Conservation (phyloP, 75 land plant genomes). For the Picea glauca region DNA sequence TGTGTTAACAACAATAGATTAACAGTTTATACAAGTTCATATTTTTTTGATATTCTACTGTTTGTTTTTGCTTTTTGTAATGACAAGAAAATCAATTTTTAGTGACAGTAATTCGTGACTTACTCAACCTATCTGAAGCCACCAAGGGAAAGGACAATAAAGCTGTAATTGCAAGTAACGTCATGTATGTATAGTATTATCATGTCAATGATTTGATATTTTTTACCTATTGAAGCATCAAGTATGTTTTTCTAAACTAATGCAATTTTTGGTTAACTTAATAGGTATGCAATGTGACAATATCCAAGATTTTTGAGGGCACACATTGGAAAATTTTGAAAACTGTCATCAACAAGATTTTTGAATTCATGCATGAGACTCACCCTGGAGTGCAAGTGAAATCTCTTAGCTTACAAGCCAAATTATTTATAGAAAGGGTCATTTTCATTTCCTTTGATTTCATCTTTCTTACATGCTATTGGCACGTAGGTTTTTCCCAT, state of each 20-base stretch:
- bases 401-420: not conserved
- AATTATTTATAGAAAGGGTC: not conserved
- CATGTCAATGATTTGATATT: not conserved
- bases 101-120: too few relatives aligned
- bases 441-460: not conserved
- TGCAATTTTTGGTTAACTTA: not conserved
- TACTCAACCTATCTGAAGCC: too few relatives aligned
- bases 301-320: slow-evolving; percentile 84
- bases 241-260: too few relatives aligned
- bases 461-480: not conserved
- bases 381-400: slow-evolving; percentile 75
- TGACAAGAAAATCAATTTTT: too few relatives aligned
- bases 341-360: too few relatives aligned
- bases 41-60: too few relatives aligned
- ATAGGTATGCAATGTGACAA: slow-evolving; percentile 31
- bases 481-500: too few relatives aligned
- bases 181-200: slow-evolving; percentile 48
- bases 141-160: too few relatives aligned
- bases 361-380: slow-evolving; percentile 96
- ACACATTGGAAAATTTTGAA: too few relatives aligned
- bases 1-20: too few relatives aligned
- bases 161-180: slow-evolving; percentile 90
- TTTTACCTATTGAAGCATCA: not conserved
- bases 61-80: too few relatives aligned
- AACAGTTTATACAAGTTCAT: too few relatives aligned